Evolutionary conservation across 2,329 filamentous ascomycete species (phyloP).

Genomic region (Thyridium curvatum): DNA sequence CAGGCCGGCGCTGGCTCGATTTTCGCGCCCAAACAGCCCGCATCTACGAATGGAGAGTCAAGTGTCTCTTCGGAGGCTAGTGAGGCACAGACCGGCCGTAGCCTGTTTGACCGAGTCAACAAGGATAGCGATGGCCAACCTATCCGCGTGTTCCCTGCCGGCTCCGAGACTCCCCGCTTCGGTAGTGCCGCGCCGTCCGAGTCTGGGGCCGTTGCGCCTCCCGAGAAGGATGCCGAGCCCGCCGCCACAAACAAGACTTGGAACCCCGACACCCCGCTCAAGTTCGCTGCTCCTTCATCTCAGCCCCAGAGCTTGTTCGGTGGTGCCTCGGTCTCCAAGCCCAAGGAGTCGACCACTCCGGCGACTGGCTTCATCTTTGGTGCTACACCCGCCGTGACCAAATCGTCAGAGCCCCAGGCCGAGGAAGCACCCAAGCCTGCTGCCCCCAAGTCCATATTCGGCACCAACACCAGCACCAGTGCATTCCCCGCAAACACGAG

Average conservation of each 20-base stretch:
- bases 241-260: constrained; percentile 37
- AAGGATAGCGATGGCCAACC: constrained; percentile 44
- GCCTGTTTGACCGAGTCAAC: constrained; percentile 50
- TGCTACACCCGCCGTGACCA: constrained; percentile 3
- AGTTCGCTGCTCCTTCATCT: constrained; percentile 33
- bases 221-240: constrained; percentile 27
- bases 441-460: too few species aligned
- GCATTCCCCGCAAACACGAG: not conserved
- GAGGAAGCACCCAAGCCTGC: constrained; percentile 1
- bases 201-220: constrained; percentile 37
- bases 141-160: constrained; percentile 30
- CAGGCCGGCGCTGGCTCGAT: constrained; percentile 17
- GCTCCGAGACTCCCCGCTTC: constrained; percentile 17
- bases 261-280: constrained; percentile 45
- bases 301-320: not conserved
- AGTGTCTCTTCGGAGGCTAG: constrained; percentile 33
- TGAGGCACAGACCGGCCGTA: constrained; percentile 39
- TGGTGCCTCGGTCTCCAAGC: not conserved
- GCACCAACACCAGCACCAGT: not conserved
- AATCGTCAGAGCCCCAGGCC: not conserved
- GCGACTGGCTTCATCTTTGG: constrained; percentile 3
- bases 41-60: constrained; percentile 17
- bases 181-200: constrained; percentile 20
- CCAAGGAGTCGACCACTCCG: constrained; percentile 1
- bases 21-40: constrained; percentile 21